phyloP scores from a whole-genome alignment of 2,329 filamentous ascomycete species.

The Pleoardoris graminearum region DNA sequence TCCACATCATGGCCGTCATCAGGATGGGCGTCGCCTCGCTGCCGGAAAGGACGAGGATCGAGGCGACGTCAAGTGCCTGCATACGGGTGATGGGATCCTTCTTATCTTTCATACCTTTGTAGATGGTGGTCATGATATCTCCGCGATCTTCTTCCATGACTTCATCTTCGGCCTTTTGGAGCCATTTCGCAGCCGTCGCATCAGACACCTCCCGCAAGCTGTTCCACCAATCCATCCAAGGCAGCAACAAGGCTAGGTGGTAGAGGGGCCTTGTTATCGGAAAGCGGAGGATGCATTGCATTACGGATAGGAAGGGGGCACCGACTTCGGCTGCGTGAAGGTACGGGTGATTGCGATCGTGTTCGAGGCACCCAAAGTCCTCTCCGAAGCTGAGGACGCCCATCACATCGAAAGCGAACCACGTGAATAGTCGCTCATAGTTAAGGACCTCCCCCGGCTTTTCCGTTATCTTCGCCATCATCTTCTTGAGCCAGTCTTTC shows the following conservation, averaged over 20 bases:
- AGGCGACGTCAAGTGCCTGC: background rate
- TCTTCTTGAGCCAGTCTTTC: background rate
- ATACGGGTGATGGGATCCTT: constrained; percentile 1
- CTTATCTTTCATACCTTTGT: constrained; percentile 2
- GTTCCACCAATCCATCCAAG: constrained; percentile 14
- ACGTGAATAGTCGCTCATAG: background rate
- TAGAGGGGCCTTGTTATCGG: background rate
- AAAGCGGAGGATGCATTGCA: constrained; percentile 14
- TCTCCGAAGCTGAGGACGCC: constrained; percentile 56
- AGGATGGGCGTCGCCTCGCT: background rate
- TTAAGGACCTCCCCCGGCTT: background rate
- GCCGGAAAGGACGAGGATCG: background rate
- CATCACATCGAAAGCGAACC: constrained; percentile 14
- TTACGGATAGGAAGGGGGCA: constrained; percentile 19
- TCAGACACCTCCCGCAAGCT: constrained; percentile 26
- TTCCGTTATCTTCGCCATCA: background rate
- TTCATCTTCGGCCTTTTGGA: constrained; percentile 9
- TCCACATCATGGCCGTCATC: background rate
- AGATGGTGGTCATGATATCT: background rate
- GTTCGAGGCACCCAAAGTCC: constrained; percentile 32
- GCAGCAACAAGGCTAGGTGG: background rate
- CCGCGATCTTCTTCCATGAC: background rate
- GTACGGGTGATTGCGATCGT: constrained; percentile 30
- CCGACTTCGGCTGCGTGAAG: constrained; percentile 23
- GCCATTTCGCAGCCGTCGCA: constrained; percentile 23